phyloP scores from a whole-genome alignment of 208 protist genomes.

The Wallacemonas collosoma region DNA sequence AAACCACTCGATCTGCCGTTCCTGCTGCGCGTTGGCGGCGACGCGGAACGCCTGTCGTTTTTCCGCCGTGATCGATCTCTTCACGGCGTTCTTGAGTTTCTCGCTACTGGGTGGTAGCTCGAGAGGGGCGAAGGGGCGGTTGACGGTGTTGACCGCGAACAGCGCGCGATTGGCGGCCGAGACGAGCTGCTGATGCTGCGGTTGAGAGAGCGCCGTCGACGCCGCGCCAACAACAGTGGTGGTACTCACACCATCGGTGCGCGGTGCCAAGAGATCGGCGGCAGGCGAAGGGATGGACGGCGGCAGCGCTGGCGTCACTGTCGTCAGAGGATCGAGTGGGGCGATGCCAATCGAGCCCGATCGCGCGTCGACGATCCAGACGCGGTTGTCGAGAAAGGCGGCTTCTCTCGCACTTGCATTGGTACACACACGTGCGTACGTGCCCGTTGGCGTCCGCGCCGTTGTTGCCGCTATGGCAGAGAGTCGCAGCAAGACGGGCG shows the following conservation, averaged over 20 bases:
- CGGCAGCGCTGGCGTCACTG: constrained; percentile 4
- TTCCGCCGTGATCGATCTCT: constrained; percentile 31
- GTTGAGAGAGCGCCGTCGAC: not conserved
- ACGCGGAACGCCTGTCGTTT: constrained; percentile 37
- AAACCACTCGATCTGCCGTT: constrained; percentile 5
- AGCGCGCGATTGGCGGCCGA: constrained; percentile 7
- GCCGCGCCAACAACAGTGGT: not conserved
- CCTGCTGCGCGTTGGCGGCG: constrained; percentile 18
- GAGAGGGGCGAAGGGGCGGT: constrained; percentile 26
- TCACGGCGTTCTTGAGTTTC: constrained; percentile 46
- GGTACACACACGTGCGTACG: not conserved
- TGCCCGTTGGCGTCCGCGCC: constrained; percentile 1
- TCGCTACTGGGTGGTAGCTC: constrained; percentile 41
- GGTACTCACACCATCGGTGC: too few species aligned
- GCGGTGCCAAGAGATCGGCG: too few species aligned
- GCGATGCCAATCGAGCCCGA: constrained; percentile 59
- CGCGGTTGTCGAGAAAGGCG: constrained; percentile 13
- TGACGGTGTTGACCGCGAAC: constrained; percentile 2
- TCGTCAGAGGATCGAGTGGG: constrained; percentile 21
- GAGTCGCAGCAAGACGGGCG: constrained; percentile 51
- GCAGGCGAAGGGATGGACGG: constrained; percentile 3
- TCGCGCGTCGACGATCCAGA: constrained; percentile 78
- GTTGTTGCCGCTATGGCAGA: constrained; percentile 15
- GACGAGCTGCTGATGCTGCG: constrained; percentile 5
- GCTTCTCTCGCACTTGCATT: constrained; percentile 11